Evolutionary conservation across 2,329 filamentous ascomycete species (phyloP).

Genomic region (Ceratocystis papillata): DNA sequence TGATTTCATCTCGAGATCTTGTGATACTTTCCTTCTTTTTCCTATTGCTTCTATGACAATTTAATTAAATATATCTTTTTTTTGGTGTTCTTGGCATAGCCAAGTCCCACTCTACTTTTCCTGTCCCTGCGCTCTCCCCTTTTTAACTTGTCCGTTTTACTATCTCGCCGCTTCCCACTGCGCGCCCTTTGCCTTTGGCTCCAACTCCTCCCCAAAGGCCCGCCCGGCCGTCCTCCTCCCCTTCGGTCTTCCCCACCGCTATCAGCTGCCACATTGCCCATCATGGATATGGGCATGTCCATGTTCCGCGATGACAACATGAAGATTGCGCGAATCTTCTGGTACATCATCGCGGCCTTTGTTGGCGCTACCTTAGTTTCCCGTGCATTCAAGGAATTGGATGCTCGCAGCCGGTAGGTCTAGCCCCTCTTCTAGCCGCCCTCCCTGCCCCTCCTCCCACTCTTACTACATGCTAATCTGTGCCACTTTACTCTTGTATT

Average conservation of each 20-base stretch:
- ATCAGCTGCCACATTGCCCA: constrained; percentile 10
- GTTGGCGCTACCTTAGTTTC: constrained; percentile 35
- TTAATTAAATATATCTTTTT: background rate
- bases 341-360: constrained; percentile 47
- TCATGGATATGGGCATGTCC: constrained; percentile 29
- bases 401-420: constrained; percentile 35
- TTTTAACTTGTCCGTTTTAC: background rate
- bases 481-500: background rate
- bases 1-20: background rate
- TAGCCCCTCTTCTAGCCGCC: background rate
- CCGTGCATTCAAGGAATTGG: constrained; percentile 37
- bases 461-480: background rate
- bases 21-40: background rate
- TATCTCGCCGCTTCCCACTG: background rate
- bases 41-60: background rate
- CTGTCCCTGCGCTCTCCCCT: background rate
- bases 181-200: background rate
- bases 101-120: background rate
- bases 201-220: background rate
- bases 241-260: background rate
- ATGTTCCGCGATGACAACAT: constrained; percentile 37
- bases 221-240: background rate
- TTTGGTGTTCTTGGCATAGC: background rate
- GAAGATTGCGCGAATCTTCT: constrained; percentile 43
- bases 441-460: background rate